Evolutionary conservation across 345 rosid species (phyloP).

Genomic region (Eucalyptus erythrocorys): DNA sequence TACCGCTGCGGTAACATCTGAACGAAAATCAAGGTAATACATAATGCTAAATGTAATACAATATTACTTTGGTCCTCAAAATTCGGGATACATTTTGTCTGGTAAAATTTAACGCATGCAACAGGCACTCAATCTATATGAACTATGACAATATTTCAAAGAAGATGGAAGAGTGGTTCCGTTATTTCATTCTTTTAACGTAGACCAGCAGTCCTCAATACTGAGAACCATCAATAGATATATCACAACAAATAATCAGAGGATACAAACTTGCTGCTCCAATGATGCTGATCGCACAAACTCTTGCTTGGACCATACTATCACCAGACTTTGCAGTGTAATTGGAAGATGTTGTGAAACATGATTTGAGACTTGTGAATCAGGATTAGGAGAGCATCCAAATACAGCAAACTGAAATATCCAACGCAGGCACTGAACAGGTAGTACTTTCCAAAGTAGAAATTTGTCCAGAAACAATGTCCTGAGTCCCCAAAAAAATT

Average conservation of each 20-base stretch:
- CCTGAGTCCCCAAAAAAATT: conserved; percentile 29
- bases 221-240: not conserved
- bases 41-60: not conserved
- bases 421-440: conserved; percentile 82
- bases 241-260: conserved; percentile 1
- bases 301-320: conserved; percentile 74
- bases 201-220: not conserved
- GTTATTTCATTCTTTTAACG: not conserved
- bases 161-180: not conserved
- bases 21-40: not conserved
- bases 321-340: conserved; percentile 42
- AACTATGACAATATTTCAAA: not conserved
- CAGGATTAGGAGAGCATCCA: conserved; percentile 47
- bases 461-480: conserved; percentile 76
- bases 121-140: not conserved
- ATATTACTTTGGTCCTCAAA: not conserved
- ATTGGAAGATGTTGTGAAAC: conserved; percentile 30
- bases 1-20: conserved; percentile 82
- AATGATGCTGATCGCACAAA: conserved; percentile 59
- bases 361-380: conserved; percentile 27
- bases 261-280: conserved; percentile 99
- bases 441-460: conserved; percentile 92
- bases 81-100: not conserved
- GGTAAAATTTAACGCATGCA: not conserved
- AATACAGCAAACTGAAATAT: conserved; percentile 80